These are phyloP conservation scores for Leptoxyphium fumago DNA, from an alignment of 2,329 filamentous ascomycete genomes.

Conservation along the genomic window DNA sequence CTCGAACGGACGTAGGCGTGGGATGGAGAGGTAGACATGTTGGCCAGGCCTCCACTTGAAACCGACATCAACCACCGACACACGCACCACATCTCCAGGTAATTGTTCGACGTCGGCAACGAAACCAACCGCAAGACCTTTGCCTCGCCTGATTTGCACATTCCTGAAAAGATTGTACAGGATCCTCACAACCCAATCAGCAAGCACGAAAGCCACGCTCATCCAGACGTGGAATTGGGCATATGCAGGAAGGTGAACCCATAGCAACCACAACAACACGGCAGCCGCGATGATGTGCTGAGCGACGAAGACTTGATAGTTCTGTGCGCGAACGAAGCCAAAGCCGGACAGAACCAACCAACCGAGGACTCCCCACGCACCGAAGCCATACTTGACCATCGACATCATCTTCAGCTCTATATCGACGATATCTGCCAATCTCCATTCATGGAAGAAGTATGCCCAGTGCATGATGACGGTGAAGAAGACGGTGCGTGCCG, in stretches of 20 bases:
- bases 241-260: slow-evolving; percentile 30
- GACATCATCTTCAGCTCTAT: slow-evolving; percentile 33
- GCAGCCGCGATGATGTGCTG: slow-evolving; percentile 39
- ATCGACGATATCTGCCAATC: slow-evolving; percentile 34
- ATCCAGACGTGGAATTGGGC: slow-evolving; percentile 17
- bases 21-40: slow-evolving; percentile 45
- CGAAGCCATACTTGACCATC: slow-evolving; percentile 37
- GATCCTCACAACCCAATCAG: slow-evolving; percentile 17
- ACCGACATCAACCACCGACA: slow-evolving; percentile 41
- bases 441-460: slow-evolving; percentile 41
- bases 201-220: slow-evolving; percentile 14
- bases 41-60: slow-evolving; percentile 48
- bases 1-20: slow-evolving; percentile 41
- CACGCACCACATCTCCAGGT: slow-evolving; percentile 39
- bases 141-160: slow-evolving; percentile 7
- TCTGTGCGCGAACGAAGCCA: slow-evolving; percentile 32
- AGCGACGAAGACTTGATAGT: slow-evolving; percentile 40
- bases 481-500: slow-evolving; percentile 35
- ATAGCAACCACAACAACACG: slow-evolving; percentile 34
- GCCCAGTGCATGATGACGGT: slow-evolving; percentile 40
- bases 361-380: slow-evolving; percentile 35
- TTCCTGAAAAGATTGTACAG: slow-evolving; percentile 14
- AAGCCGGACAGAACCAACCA: slow-evolving; percentile 39
- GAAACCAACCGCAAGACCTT: slow-evolving; percentile 8
- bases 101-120: slow-evolving; percentile 24